Percentiles rank a stretch among this genome's conserved stretches.
These are phyloP conservation scores for Pulveroboletus frians DNA, from an alignment of 768 basidiomycete species.

Conservation along the genomic window DNA sequence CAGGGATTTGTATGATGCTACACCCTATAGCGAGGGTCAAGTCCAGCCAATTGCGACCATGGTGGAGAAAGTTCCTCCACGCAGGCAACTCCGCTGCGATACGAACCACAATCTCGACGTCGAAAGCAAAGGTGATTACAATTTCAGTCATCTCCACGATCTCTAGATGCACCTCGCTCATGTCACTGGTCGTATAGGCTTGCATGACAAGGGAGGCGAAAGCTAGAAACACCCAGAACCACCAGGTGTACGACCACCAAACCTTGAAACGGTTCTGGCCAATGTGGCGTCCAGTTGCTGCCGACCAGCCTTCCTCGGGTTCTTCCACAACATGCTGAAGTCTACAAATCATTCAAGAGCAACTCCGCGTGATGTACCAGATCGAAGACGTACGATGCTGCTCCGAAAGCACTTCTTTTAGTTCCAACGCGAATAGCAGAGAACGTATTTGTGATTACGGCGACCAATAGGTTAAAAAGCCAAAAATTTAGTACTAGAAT, in stretches of 20 bases:
- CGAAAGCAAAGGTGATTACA: conserved; percentile 76
- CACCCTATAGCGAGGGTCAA: conserved; percentile 67
- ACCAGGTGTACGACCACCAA: conserved; percentile 54
- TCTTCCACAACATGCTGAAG: conserved; percentile 44
- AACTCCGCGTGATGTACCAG: not conserved
- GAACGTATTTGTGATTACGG: conserved; percentile 94
- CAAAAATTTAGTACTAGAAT: conserved; percentile 89
- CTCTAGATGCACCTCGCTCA: conserved; percentile 39
- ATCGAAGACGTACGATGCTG: conserved; percentile 36
- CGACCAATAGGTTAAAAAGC: conserved; percentile 90
- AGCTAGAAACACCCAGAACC: conserved; percentile 74
- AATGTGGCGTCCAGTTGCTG: conserved; percentile 40
- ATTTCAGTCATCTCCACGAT: conserved; percentile 65
- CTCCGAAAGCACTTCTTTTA: conserved; percentile 88
- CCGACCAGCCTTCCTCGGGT: conserved; percentile 59
- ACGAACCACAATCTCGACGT: conserved; percentile 80
- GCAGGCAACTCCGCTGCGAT: conserved; percentile 68
- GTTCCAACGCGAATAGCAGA: conserved; percentile 82
- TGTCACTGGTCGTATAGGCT: conserved; percentile 57
- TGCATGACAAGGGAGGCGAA: conserved; percentile 68
- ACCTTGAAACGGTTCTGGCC: conserved; percentile 47
- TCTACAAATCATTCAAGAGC: conserved; percentile 21
- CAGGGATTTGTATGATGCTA: conserved; percentile 81
- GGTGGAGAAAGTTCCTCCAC: conserved; percentile 73
- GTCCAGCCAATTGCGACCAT: conserved; percentile 67